A percentile compares a stretch with the other conserved stretches of the same genome.
Evolutionary conservation across 768 basidiomycete genomes (phyloP).

Genomic region (Mycena capillaripes): DNA sequence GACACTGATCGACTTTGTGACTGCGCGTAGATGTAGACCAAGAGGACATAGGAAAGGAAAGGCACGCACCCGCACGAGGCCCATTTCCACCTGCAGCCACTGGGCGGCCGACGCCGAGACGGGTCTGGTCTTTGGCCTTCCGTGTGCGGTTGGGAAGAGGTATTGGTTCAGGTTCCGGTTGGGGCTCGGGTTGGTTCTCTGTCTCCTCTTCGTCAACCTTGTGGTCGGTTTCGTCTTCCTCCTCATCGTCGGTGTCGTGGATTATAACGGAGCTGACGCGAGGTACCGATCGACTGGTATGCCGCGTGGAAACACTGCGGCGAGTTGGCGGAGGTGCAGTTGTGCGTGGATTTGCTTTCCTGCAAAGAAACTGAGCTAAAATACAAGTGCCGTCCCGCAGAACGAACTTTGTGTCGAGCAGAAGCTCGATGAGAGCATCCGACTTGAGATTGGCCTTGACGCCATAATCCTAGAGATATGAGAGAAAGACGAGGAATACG

Average conservation of each 20-base stretch:
- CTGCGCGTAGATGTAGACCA: too few species aligned
- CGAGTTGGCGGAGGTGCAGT: constrained; percentile 49
- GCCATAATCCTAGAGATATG: constrained; percentile 72
- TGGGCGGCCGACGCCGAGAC: constrained; percentile 81
- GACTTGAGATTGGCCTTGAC: constrained; percentile 88
- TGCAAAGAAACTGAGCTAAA: constrained; percentile 38
- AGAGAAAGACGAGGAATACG: constrained; percentile 30
- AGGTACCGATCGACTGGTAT: constrained; percentile 54
- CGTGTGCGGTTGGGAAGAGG: constrained; percentile 61
- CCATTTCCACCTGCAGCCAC: constrained; percentile 75
- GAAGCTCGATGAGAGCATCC: constrained; percentile 81
- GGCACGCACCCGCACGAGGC: too few species aligned
- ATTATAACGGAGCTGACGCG: constrained; percentile 62
- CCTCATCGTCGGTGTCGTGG: constrained; percentile 65
- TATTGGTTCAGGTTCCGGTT: constrained; percentile 44
- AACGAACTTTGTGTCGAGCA: constrained; percentile 70
- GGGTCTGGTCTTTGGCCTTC: constrained; percentile 81
- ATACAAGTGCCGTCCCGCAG: constrained; percentile 4
- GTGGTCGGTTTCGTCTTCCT: constrained; percentile 46
- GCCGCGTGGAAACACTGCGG: constrained; percentile 52
- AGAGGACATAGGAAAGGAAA: too few species aligned
- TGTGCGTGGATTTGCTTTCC: constrained; percentile 39
- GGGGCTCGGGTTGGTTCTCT: constrained; percentile 31
- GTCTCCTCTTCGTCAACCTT: constrained; percentile 42
- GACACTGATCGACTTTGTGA: constrained; percentile 72